Evolutionary conservation across 2,329 filamentous ascomycete genomes (phyloP), one percentile per base, ranked within the genome.

Genomic region (Apiospora marii): DNA sequence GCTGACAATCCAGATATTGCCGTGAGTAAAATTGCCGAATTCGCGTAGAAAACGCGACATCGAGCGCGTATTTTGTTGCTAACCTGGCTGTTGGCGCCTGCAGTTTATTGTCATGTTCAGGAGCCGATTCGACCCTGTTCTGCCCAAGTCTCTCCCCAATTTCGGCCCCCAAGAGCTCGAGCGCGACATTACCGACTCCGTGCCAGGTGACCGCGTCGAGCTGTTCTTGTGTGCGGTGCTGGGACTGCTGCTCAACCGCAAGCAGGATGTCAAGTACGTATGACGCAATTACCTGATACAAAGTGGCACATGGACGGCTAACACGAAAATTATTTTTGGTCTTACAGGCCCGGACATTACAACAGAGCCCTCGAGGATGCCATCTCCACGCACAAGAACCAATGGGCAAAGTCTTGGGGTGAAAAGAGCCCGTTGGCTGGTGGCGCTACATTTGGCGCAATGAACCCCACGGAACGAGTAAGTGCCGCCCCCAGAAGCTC

Each of bases 101-200:
- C 79, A 98, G 94, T 98, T 99, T 84, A 94, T 99, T 83, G 94
- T 98, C 77, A 98, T 98, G 94, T 99, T 98, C 84, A 92, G 96
- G 82, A 93, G 93, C 83, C 94, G 96, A 80, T 98, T 99, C 83
- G 92, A 89, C 84, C 95, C 98, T 74, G 93, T 91, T 74, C 96
- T 99, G 77, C 93, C 95, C 68, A 93, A 95, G 83, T 96, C 94
- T 44, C 88, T 97, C 48, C 88, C 94, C 76, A 94, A 98, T 81
- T 94, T 97, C 77, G 96, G 96, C 30, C 96, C 96, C 16, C 96
- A 99, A 84, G 97, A 99, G 83, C 90, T 99, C 74, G 96, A 99
- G 84, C 89, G 89, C 82, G 96, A 96, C 70, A 90, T 98, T 70
- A 90, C 92, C 74, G 94, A 96, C 81, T 84, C 88, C 68, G 84